phyloP scores from a whole-genome alignment of 2,329 filamentous ascomycete genomes.

The Ceratocystis alfenasii region DNA sequence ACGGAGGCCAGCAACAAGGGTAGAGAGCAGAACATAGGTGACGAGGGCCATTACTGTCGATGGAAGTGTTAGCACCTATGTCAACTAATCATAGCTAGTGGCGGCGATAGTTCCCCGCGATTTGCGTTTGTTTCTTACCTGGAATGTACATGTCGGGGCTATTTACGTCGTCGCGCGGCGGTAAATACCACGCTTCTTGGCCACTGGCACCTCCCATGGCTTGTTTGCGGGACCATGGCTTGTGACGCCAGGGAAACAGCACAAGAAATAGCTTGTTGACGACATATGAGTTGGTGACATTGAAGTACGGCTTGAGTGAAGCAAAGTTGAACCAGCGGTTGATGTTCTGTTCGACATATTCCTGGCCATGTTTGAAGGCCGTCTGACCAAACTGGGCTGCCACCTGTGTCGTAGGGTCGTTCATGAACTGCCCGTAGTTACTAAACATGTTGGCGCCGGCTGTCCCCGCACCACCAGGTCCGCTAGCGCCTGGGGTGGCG shows the following conservation, averaged over 20 bases:
- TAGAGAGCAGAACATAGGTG: conserved; percentile 91
- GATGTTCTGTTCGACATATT: conserved; percentile 89
- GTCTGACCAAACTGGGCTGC: conserved; percentile 88
- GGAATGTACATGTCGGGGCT: conserved; percentile 99
- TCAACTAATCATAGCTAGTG: background rate
- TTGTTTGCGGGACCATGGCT: conserved; percentile 91
- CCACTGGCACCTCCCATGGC: conserved; percentile 52
- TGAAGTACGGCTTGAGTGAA: conserved; percentile 97
- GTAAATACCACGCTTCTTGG: conserved; percentile 67
- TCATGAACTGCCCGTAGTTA: conserved; percentile 86
- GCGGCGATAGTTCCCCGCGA: background rate
- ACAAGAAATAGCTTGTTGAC: conserved; percentile 86
- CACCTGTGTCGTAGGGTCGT: conserved; percentile 87
- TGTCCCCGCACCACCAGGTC: background rate
- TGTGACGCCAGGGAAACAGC: conserved; percentile 94
- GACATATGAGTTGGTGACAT: conserved; percentile 95
- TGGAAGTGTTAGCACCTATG: background rate
- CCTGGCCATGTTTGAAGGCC: conserved; percentile 80
- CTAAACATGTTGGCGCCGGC: conserved; percentile 45
- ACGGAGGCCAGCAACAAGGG: conserved; percentile 75
- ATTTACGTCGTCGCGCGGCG: conserved; percentile 90
- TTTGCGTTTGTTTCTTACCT: conserved; percentile 29
- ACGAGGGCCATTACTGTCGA: conserved; percentile 76
- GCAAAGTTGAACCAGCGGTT: conserved; percentile 77
- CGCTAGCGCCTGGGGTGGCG: conserved; percentile 12